Conservation (phyloP, 2,329 filamentous ascomycete genomes). For the Hypoxylon sp. region DNA sequence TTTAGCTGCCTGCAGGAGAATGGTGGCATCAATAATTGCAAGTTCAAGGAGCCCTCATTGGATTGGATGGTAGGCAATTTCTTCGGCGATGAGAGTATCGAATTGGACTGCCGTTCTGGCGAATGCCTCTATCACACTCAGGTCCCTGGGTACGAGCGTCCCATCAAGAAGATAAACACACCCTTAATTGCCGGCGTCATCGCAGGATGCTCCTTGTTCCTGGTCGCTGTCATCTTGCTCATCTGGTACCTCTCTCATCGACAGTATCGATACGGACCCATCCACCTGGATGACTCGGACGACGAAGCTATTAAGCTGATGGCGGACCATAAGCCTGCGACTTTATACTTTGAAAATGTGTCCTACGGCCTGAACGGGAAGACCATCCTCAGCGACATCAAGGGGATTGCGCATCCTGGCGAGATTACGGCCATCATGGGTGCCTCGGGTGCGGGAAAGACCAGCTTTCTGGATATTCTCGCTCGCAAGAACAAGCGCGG, state of each 20-base stretch:
- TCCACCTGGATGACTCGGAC: constrained; percentile 89
- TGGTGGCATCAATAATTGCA: constrained; percentile 74
- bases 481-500: constrained; percentile 98
- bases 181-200: constrained; percentile 95
- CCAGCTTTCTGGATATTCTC: constrained; percentile 94
- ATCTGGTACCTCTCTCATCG: constrained; percentile 91
- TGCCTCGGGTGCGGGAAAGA: constrained; percentile 96
- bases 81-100: constrained; percentile 93
- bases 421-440: constrained; percentile 98
- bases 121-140: constrained; percentile 95
- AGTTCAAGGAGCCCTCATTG: constrained; percentile 92
- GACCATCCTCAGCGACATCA: constrained; percentile 82
- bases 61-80: constrained; percentile 88
- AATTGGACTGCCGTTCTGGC: constrained; percentile 83
- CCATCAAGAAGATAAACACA: constrained; percentile 95
- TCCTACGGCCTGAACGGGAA: constrained; percentile 89
- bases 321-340: constrained; percentile 90
- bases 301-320: constrained; percentile 90
- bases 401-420: constrained; percentile 91
- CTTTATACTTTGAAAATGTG: constrained; percentile 89
- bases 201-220: constrained; percentile 84
- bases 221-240: constrained; percentile 85
- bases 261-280: constrained; percentile 75
- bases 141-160: constrained; percentile 88
- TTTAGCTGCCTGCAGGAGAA: constrained; percentile 80